Conservation (phyloP, 129 eudicot genomes). For the Mikania micrantha region DNA sequence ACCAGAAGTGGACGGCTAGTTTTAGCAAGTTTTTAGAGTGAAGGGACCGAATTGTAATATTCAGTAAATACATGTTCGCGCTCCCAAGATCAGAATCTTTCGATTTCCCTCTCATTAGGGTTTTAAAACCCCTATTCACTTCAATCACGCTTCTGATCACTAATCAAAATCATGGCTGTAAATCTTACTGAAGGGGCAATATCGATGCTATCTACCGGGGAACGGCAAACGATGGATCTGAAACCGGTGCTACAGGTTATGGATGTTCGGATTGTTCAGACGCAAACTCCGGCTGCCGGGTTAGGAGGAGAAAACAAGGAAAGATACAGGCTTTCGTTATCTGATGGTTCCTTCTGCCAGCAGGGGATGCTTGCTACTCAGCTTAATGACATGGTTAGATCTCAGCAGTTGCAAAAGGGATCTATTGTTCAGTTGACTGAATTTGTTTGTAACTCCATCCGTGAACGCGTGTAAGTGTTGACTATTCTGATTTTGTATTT, state of each 20-base stretch:
- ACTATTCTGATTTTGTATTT: not conserved
- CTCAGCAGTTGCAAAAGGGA: constrained; percentile 48
- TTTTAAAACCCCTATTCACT: constrained; percentile 26
- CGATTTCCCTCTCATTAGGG: constrained; percentile 28
- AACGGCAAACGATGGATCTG: constrained; percentile 11
- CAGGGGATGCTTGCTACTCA: constrained; percentile 83
- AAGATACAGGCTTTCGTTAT: constrained; percentile 51
- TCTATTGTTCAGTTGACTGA: constrained; percentile 51
- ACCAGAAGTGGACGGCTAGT: not conserved
- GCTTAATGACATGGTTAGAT: constrained; percentile 51
- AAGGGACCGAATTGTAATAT: not conserved
- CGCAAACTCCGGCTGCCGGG: constrained; percentile 21
- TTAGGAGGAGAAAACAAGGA: constrained; percentile 26
- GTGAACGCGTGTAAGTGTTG: constrained; percentile 43
- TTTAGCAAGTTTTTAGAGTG: not conserved
- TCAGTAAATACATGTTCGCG: constrained; percentile 11
- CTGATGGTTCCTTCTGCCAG: constrained; percentile 57
- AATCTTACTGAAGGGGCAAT: constrained; percentile 51
- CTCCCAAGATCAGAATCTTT: not conserved
- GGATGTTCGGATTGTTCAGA: constrained; percentile 40
- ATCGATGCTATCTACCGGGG: constrained; percentile 28
- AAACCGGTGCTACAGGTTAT: constrained; percentile 65
- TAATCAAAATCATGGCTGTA: constrained; percentile 30
- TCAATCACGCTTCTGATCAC: not conserved
- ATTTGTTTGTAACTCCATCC: constrained; percentile 48